Conservation (phyloP, 371 early-diverging fungal genomes). For the Vairimorpha ceranae region DNA sequence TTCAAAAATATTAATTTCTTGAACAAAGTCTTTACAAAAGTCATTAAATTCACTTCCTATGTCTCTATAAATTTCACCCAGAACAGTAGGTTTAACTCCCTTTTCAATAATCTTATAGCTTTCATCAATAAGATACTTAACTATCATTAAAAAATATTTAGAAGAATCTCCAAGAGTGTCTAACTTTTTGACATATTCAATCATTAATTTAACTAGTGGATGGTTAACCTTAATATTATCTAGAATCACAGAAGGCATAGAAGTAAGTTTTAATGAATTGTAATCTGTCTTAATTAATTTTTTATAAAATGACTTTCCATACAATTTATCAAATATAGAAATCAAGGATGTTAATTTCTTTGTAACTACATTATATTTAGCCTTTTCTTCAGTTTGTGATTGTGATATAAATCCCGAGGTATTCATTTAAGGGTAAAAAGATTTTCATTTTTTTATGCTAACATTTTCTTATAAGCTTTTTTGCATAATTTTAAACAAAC, state of each 20-base stretch:
- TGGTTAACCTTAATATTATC: constrained; percentile 56
- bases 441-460: neutral
- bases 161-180: constrained; percentile 56
- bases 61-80: constrained; percentile 47
- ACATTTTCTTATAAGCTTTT: neutral
- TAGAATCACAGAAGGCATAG: constrained; percentile 46
- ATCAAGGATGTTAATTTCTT: constrained; percentile 7
- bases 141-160: constrained; percentile 49
- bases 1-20: neutral
- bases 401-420: constrained; percentile 16
- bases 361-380: constrained; percentile 11
- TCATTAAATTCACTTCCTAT: constrained; percentile 5
- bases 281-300: constrained; percentile 36
- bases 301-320: constrained; percentile 18
- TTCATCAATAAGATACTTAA: constrained; percentile 49
- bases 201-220: constrained; percentile 57
- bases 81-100: constrained; percentile 50
- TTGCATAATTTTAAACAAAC: neutral
- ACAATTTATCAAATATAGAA: constrained; percentile 19
- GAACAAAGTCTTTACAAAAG: constrained; percentile 19
- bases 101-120: constrained; percentile 39
- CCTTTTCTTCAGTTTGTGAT: constrained; percentile 38
- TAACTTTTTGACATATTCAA: constrained; percentile 55
- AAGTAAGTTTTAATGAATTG: constrained; percentile 32
- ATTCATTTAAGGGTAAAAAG: constrained; percentile 10